phyloP scores from a whole-genome alignment of 768 basidiomycete species.

The Podaxis sp. region DNA sequence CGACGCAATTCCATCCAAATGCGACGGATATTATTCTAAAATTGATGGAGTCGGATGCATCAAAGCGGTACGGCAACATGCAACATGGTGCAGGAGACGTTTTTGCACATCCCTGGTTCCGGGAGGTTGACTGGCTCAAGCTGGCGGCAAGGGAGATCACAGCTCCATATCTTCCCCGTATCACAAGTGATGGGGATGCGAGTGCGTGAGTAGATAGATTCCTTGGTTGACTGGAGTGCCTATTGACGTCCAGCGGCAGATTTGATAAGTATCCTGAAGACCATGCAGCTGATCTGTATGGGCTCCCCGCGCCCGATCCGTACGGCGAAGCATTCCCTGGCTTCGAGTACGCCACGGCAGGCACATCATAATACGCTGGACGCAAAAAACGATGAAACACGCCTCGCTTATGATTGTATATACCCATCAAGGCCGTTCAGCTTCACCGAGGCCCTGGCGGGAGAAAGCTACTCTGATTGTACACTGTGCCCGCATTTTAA shows the following conservation, averaged over 20 bases:
- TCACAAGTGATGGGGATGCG: constrained; percentile 90
- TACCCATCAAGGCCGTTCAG: neutral
- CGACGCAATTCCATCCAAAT: constrained; percentile 61
- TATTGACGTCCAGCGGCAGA: constrained; percentile 30
- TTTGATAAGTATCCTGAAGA: constrained; percentile 82
- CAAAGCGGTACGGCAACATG: constrained; percentile 87
- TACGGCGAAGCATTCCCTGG: constrained; percentile 71
- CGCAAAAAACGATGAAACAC: neutral
- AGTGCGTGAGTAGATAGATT: constrained; percentile 66
- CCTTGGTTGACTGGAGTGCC: constrained; percentile 1
- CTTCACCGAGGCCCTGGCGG: neutral
- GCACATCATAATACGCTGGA: constrained; percentile 13
- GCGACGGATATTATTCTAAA: constrained; percentile 89
- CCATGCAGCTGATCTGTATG: constrained; percentile 57
- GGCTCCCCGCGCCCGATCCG: constrained; percentile 49
- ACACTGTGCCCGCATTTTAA: neutral
- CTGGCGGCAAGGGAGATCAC: constrained; percentile 82
- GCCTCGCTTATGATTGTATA: constrained; percentile 1
- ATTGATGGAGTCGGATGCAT: constrained; percentile 85
- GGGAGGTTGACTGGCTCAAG: constrained; percentile 88
- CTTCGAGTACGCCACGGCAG: constrained; percentile 60
- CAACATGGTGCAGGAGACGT: constrained; percentile 87
- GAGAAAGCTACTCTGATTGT: neutral
- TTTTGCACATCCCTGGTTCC: constrained; percentile 90
- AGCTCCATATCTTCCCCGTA: constrained; percentile 92